Base-by-base conservation (phyloP, 192 early-diverging fungal species). In the Backusella sp. region DNA sequence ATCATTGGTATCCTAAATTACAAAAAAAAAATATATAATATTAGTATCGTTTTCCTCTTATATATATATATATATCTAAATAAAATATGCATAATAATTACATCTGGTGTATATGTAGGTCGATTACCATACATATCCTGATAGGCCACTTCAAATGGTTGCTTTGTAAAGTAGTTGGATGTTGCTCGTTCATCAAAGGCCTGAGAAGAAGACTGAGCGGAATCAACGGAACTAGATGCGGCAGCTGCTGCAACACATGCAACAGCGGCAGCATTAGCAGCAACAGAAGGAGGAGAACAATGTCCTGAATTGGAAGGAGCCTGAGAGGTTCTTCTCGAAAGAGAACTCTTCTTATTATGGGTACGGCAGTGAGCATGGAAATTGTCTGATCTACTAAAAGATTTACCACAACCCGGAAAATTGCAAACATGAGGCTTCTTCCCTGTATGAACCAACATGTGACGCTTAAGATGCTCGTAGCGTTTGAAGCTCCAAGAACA, bases 391-490 rank as follows among this genome's bases (percentile, higher is more conserved):
- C 92, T 88, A 72, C 90, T 92, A 76, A 96, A 96, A 7, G 84
- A 86, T 82, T 94, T 94, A 77, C 90, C 91, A 77, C 94, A 96
- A 68, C 89, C 90, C 42, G 89, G 84, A 79, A 86, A 87, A 52
- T 84, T 83, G 80, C 92, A 94, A 52, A 84, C 80, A 82, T 92
- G 89, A 56, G 92, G 91, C 59, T 90, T 83, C 73, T 92, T 91
- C 52, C 92, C 92, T 46, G 93, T 91, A 77, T 94, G 93, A 1
- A 90, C 91, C 69, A 93, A 84, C 86, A 91, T 88, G 76, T 94
- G 94, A 49, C 93, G 90, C 68, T 92, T 94, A 30, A 95, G 83
- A 73, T 95, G 94, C 76, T 94, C 92, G 59, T 90, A 93, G 26
- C 92, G 85, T 80, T 94, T 94, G 80, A 95, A 95, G 35, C 82